Base-by-base conservation (phyloP, 805 yeast species). In the Ascoidea rubescens region DNA sequence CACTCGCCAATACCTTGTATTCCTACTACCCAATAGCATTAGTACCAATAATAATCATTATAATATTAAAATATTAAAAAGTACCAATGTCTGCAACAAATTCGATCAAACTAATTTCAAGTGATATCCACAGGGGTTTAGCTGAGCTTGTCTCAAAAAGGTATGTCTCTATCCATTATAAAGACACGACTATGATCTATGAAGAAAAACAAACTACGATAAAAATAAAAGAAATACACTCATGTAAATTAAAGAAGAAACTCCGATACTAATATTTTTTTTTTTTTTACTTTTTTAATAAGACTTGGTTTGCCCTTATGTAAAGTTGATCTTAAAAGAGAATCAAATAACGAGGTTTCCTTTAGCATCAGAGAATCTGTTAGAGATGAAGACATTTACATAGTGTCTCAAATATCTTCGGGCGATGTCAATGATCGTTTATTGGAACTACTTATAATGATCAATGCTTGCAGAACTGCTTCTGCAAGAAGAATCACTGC, bases 401-500 rank as follows among this genome's bases (percentile, higher is more conserved):
- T 86, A 58, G 78, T 86, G 54, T 81, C 84, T 65, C 93, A 85
- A 64, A 82, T 83, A 45, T 90, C 90, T 3, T 81, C 86, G 30
- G 90, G 89, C 16, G 58, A 55, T 21, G 84, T 85, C 43, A 85
- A 85, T 61, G 91, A 86, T 64, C 74, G 80, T 56, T 80, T 86
- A 42, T 68, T 86, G 67, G 95, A 86, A 63, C 68, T 85, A 45
- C 66, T 86, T 57, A 82, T 85, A 61, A 82, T 84, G 81, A 83
- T 86, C 56, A 82, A 83, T 61, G 91, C 93, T 16, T 86, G 91
- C 66, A 81, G 82, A 60, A 82, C 85, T 2, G 93, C 93, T 7
- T 80, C 87, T 51, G 93, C 91, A 17, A 76, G 93, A 64, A 75
- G 88, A 64, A 82, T 86, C 63, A 84, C 91, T 2, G 93, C 87